Evolutionary conservation across 768 basidiomycete genomes (phyloP).

Genomic region (Coprinellus aureogranulatus): DNA sequence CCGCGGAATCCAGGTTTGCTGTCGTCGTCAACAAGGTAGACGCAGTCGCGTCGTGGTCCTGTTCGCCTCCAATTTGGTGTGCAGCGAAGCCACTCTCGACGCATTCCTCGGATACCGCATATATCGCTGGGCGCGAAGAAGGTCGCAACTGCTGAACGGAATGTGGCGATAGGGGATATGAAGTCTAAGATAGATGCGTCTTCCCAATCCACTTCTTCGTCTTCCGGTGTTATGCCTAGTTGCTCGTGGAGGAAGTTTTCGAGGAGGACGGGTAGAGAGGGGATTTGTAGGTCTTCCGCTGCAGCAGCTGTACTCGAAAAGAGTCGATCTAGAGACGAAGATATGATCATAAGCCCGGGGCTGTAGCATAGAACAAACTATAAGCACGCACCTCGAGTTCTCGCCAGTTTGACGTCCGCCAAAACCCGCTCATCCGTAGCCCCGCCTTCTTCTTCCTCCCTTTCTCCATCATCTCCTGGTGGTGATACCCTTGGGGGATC

Average conservation of each 20-base stretch:
- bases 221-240: conserved; percentile 8
- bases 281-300: neutral
- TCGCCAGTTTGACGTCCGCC: neutral
- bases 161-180: conserved; percentile 19
- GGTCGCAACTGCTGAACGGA: conserved; percentile 23
- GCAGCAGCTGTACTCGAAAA: neutral
- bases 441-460: neutral
- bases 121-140: conserved; percentile 31
- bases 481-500: neutral
- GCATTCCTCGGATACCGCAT: conserved; percentile 26
- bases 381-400: neutral
- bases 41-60: conserved; percentile 21
- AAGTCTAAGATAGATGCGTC: conserved; percentile 3
- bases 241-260: conserved; percentile 13
- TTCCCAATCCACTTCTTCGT: neutral
- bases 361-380: neutral
- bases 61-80: conserved; percentile 21
- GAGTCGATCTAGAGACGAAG: no score
- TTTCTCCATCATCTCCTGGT: neutral
- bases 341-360: neutral
- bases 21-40: conserved; percentile 24
- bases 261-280: conserved; percentile 2
- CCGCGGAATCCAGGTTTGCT: conserved; percentile 23
- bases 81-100: conserved; percentile 24
- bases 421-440: conserved; percentile 1